Conservation (phyloP, 257 asterid species). For the Henckelia pumila region DNA sequence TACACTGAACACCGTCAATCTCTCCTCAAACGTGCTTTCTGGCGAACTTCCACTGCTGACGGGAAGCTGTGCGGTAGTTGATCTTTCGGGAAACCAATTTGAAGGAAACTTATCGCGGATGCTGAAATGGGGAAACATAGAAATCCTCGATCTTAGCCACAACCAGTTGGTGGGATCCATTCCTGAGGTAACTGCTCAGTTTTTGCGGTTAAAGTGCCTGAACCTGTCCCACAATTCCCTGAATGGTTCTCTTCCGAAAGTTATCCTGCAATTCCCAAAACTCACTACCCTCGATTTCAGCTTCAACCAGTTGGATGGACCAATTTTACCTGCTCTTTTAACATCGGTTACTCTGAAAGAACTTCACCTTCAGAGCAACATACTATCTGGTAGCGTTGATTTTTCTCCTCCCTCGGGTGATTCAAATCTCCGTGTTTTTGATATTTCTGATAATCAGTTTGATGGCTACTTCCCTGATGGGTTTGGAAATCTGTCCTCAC, state of each 20-base stretch:
- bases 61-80: slow-evolving; percentile 73
- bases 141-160: slow-evolving; percentile 79
- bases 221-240: slow-evolving; percentile 71
- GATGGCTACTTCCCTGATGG: slow-evolving; percentile 62
- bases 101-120: slow-evolving; percentile 65
- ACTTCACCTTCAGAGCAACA: slow-evolving; percentile 69
- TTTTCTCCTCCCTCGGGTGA: slow-evolving; percentile 49
- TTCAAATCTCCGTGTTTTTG: slow-evolving; percentile 54
- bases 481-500: slow-evolving; percentile 52
- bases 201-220: slow-evolving; percentile 70
- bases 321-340: slow-evolving; percentile 55
- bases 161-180: slow-evolving; percentile 66
- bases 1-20: slow-evolving; percentile 61
- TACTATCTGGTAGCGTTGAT: slow-evolving; percentile 53
- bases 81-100: slow-evolving; percentile 69
- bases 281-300: slow-evolving; percentile 72
- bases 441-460: slow-evolving; percentile 65
- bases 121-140: slow-evolving; percentile 84
- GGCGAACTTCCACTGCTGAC: slow-evolving; percentile 84
- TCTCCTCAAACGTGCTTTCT: slow-evolving; percentile 73
- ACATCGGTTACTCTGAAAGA: slow-evolving; percentile 64
- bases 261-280: slow-evolving; percentile 59
- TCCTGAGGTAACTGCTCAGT: slow-evolving; percentile 75
- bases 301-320: slow-evolving; percentile 73
- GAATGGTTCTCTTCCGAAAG: slow-evolving; percentile 65